Percentiles rank a stretch among this genome's conserved stretches.
These are phyloP conservation scores for Pterocarpus macrocarpus DNA, from an alignment of 306 rosid species.

Conservation along the genomic window DNA sequence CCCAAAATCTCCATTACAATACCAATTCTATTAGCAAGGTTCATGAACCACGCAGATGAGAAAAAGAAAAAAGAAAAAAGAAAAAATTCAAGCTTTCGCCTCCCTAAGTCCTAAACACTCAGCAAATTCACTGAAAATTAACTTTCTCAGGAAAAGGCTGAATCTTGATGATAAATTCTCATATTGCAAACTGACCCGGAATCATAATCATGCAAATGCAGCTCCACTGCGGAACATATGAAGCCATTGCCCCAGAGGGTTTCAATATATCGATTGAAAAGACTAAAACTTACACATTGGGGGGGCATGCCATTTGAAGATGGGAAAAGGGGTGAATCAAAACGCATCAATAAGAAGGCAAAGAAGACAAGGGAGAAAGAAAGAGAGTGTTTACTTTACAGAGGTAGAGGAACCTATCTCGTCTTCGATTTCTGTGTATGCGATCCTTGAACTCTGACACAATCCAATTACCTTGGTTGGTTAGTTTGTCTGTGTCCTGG, in stretches of 20 bases:
- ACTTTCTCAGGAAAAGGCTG: neutral
- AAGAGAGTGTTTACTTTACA: neutral
- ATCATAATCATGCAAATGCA: neutral
- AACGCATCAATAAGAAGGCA: neutral
- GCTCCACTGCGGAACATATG: neutral
- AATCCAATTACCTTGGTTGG: neutral
- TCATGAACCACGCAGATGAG: neutral
- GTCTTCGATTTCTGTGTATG: no score
- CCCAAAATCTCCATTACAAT: conserved; percentile 10
- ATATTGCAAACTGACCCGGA: no score
- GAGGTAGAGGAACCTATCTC: neutral
- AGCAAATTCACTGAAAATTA: neutral
- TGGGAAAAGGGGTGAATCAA: neutral
- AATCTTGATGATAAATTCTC: neutral
- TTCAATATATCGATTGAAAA: conserved; percentile 14
- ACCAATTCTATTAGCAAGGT: neutral
- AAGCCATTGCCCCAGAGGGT: conserved; percentile 17
- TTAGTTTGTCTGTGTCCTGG: neutral
- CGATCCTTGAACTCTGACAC: neutral
- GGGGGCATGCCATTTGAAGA: neutral
- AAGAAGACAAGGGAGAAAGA: neutral
- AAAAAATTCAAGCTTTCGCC: neutral
- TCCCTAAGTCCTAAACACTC: neutral
- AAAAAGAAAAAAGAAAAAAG: no score
- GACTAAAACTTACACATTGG: neutral